Percentiles rank a stretch among this genome's conserved stretches.
Evolutionary conservation across 768 basidiomycete genomes (phyloP).

Genomic region (Termitomyces sp.): DNA sequence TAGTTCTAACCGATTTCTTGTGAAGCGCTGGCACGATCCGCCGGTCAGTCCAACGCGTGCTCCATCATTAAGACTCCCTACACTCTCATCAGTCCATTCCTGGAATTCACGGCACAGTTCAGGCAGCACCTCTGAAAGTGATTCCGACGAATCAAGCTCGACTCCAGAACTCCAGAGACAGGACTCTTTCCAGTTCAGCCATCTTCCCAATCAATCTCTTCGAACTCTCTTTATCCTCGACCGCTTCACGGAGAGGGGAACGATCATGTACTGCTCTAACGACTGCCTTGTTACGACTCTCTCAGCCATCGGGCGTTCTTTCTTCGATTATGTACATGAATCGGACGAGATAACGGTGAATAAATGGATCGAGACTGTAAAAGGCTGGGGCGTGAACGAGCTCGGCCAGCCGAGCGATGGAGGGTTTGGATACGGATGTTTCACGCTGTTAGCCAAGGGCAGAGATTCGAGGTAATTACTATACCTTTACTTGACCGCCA

Average conservation of each 20-base stretch:
- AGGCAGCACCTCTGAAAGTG: conserved; percentile 9
- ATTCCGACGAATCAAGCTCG: conserved; percentile 13
- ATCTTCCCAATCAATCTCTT: conserved; percentile 63
- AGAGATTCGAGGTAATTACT: conserved; percentile 51
- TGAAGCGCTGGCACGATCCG: conserved; percentile 64
- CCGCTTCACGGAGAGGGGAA: conserved; percentile 63
- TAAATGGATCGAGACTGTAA: conserved; percentile 72
- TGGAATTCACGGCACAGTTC: conserved; percentile 18
- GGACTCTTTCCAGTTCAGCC: conserved; percentile 45
- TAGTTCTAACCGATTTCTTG: background rate
- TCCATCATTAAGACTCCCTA: conserved; percentile 30
- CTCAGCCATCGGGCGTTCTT: conserved; percentile 55
- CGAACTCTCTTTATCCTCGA: conserved; percentile 80
- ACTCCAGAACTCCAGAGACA: conserved; percentile 15
- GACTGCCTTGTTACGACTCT: conserved; percentile 57
- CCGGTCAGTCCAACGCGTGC: conserved; percentile 49
- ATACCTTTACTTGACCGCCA: conserved; percentile 1
- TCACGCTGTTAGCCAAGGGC: conserved; percentile 49
- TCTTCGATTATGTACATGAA: conserved; percentile 70
- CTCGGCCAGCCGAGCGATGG: conserved; percentile 79
- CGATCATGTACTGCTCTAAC: conserved; percentile 69
- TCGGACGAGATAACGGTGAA: conserved; percentile 63
- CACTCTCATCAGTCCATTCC: conserved; percentile 23
- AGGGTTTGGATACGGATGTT: conserved; percentile 79
- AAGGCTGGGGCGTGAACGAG: conserved; percentile 83